A percentile compares a stretch with the other conserved stretches of the same genome.
These are phyloP conservation scores for Cinnamomum chago DNA, from an alignment of 164 flowering plant species.

Conservation along the genomic window DNA sequence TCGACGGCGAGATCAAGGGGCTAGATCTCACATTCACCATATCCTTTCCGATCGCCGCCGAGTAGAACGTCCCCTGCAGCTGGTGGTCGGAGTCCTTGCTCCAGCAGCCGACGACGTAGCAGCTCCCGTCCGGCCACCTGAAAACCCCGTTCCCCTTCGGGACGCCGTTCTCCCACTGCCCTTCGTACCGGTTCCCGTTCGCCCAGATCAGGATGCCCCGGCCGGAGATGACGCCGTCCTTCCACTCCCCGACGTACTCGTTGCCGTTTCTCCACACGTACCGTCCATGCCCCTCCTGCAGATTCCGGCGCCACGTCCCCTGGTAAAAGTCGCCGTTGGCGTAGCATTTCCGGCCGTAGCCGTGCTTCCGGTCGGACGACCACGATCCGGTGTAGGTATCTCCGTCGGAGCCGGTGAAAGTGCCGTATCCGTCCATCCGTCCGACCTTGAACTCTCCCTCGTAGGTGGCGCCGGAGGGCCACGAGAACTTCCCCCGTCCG, in stretches of 20 bases:
- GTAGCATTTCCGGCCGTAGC: conserved; percentile 18
- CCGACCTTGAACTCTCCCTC: conserved; percentile 52
- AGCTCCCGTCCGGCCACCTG: conserved; percentile 40
- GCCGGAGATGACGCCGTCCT: conserved; percentile 31
- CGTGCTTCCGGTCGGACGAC: conserved; percentile 19
- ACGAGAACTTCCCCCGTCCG: conserved; percentile 74
- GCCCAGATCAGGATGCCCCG: conserved; percentile 39
- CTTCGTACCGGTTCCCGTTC: conserved; percentile 41
- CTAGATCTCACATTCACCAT: neutral
- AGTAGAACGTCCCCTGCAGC: conserved; percentile 38
- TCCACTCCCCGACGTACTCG: conserved; percentile 44
- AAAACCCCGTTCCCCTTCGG: conserved; percentile 41
- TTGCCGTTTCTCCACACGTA: conserved; percentile 36
- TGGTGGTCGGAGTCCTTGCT: conserved; percentile 26
- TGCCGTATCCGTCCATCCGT: conserved; percentile 23
- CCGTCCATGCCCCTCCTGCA: conserved; percentile 26
- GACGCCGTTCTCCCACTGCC: conserved; percentile 39
- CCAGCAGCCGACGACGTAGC: conserved; percentile 36
- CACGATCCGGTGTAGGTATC: conserved; percentile 20
- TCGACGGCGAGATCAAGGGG: conserved; percentile 5
- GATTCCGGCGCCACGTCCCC: conserved; percentile 17
- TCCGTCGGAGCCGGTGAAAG: conserved; percentile 20
- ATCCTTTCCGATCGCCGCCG: conserved; percentile 11
- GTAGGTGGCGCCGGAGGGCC: conserved; percentile 93
- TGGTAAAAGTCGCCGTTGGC: conserved; percentile 22